A percentile compares a stretch with the other conserved stretches of the same genome.
phyloP scores from a whole-genome alignment of 2,329 filamentous ascomycete species.

The Cercospora brassicicola region DNA sequence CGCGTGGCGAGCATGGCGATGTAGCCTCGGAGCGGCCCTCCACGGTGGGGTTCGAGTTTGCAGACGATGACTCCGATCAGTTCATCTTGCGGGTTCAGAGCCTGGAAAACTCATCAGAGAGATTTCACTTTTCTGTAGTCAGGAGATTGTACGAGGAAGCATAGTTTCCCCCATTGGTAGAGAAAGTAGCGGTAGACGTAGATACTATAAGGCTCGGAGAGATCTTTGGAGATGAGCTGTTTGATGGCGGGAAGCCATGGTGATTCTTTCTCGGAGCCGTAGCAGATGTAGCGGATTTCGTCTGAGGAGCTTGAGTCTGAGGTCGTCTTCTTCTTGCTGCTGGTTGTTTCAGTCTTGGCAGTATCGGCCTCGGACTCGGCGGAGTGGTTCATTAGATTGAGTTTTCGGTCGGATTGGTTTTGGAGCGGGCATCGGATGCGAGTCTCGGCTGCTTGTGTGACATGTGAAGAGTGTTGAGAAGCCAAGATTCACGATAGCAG shows the following conservation, averaged over 20 bases:
- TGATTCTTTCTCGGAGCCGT: constrained; percentile 60
- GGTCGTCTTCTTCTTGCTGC: background rate
- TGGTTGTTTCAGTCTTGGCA: constrained; percentile 11
- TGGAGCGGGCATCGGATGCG: background rate
- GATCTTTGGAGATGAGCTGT: constrained; percentile 88
- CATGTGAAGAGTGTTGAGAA: background rate
- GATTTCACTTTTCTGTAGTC: background rate
- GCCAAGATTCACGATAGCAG: background rate
- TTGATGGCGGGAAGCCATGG: constrained; percentile 81
- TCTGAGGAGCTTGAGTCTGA: background rate
- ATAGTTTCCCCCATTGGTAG: constrained; percentile 97
- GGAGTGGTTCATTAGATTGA: constrained; percentile 15
- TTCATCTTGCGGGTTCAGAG: constrained; percentile 56
- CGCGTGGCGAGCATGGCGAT: constrained; percentile 98
- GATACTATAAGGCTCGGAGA: constrained; percentile 98
- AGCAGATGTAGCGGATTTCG: constrained; percentile 56
- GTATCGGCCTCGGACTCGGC: background rate
- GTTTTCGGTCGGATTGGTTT: background rate
- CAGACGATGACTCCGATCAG: constrained; percentile 90
- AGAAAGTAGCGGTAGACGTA: constrained; percentile 99
- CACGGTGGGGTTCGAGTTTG: constrained; percentile 87
- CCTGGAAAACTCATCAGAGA: constrained; percentile 30
- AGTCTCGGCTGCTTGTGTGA: background rate
- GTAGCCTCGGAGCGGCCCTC: constrained; percentile 85
- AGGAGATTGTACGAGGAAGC: constrained; percentile 70